Conservation (phyloP, 2,329 filamentous ascomycete species). For the Ophiostoma sp. region DNA sequence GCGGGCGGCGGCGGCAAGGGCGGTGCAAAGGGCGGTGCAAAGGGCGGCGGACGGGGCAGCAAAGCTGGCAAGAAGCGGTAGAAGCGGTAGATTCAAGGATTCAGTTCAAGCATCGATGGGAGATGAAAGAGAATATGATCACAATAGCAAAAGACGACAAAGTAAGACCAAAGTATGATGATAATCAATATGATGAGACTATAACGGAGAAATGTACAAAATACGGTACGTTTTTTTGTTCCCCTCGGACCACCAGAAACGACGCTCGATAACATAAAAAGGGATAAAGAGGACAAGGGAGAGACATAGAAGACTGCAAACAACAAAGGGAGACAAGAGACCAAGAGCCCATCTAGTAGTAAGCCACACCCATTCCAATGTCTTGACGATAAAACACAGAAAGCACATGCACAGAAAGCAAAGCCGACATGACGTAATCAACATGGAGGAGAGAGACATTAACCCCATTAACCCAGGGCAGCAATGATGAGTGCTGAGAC, state of each 20-base stretch:
- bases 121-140: not conserved
- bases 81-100: not conserved
- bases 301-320: conserved; percentile 16
- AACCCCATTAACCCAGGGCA: conserved; percentile 71
- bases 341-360: conserved; percentile 7
- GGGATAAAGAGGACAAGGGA: conserved; percentile 6
- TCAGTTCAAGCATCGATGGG: not conserved
- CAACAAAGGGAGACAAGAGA: conserved; percentile 1
- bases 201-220: conserved; percentile 2
- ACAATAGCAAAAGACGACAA: not conserved
- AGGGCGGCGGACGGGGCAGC: not conserved
- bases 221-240: conserved; percentile 18
- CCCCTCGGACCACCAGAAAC: conserved; percentile 18
- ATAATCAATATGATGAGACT: conserved; percentile 17
- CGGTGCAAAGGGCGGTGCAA: conserved; percentile 23
- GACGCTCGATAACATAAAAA: conserved; percentile 15
- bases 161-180: not conserved
- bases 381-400: not conserved
- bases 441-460: conserved; percentile 31
- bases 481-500: conserved; percentile 79
- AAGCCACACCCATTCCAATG: conserved; percentile 10
- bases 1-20: conserved; percentile 46
- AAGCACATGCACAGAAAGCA: not conserved
- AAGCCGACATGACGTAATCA: not conserved
- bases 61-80: conserved; percentile 19